Evolutionary conservation across 1,284 basidiomycete genomes (phyloP), one percentile per base, ranked within the genome.

Genomic region (Irpex sp.): DNA sequence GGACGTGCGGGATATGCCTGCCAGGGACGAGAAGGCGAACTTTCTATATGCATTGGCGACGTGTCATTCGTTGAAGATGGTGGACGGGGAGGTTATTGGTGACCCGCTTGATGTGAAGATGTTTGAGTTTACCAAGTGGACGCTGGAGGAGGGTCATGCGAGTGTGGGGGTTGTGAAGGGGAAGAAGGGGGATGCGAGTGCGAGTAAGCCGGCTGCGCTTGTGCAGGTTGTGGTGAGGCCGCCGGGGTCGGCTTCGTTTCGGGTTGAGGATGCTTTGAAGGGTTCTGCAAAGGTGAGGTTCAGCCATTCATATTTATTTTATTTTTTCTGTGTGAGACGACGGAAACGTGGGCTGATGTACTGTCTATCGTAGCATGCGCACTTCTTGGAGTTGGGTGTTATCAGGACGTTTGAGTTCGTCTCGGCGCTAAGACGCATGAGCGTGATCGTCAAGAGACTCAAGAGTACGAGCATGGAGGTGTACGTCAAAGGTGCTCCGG

Each of bases 401-500:
- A 93, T 99, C 63, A 83, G 96, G 45, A 94, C 93, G 1, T 99
- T 97, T 69, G 97, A 99, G 71, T 99, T 99, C 71, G 93, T 96
- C 3, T 98, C 96, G 1, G 80, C 91, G 5, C 81, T 99, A 19
- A 85, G 97, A 39, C 80, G 97, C 58, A 99, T 99, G 97, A 97
- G 94, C 65, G 97, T 99, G 33, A 86, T 99, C 60, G 96, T 98
- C 69, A 99, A 98, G 75, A 83, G 93, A 58, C 83, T 99, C 61
- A 97, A 93, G 75, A 96, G 95, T 65, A 86, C 78, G 53, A 94
- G 91, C 71, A 98, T 99, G 93, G 96, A 99, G 72, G 83, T 98
- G 7, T 99, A 98, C 73, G 96, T 96, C 71, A 99, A 99, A 74
- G 97, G 97, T 21, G 97, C 97, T 1, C 97, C 97, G 0, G 97